Percentiles rank a stretch among this genome's conserved stretches.
phyloP scores from a whole-genome alignment of 306 rosid genomes.

The Echinosophora koreensis region DNA sequence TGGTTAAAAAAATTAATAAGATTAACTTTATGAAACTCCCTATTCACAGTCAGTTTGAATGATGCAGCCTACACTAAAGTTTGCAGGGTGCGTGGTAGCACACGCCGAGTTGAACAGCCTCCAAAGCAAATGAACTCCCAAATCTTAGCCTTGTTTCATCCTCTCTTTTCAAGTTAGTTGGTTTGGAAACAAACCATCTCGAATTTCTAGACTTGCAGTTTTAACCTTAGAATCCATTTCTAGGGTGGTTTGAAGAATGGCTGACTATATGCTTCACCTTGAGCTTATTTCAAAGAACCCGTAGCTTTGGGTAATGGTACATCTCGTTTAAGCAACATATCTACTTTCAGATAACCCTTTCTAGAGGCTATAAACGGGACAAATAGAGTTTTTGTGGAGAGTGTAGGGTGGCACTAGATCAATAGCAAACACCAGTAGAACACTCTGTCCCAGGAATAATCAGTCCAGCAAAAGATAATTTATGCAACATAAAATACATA shows the following conservation, averaged over 20 bases:
- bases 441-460: background rate
- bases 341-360: background rate
- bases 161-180: background rate
- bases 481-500: background rate
- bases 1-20: too few species aligned
- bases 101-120: background rate
- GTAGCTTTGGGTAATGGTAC: too few species aligned
- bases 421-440: background rate
- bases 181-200: background rate
- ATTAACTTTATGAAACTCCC: too few species aligned
- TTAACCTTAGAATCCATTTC: background rate
- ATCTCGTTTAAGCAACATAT: background rate
- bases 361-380: background rate
- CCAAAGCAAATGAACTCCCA: background rate
- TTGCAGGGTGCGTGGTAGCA: too few species aligned
- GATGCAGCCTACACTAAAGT: too few species aligned
- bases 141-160: background rate
- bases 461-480: background rate
- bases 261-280: background rate
- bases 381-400: background rate
- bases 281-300: background rate
- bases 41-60: too few species aligned
- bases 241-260: background rate
- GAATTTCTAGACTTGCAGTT: background rate
- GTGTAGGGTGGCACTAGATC: background rate